These are phyloP conservation scores for Aspergillus fumigatus DNA, from an alignment of 2,329 filamentous ascomycete species.

Conservation along the genomic window DNA sequence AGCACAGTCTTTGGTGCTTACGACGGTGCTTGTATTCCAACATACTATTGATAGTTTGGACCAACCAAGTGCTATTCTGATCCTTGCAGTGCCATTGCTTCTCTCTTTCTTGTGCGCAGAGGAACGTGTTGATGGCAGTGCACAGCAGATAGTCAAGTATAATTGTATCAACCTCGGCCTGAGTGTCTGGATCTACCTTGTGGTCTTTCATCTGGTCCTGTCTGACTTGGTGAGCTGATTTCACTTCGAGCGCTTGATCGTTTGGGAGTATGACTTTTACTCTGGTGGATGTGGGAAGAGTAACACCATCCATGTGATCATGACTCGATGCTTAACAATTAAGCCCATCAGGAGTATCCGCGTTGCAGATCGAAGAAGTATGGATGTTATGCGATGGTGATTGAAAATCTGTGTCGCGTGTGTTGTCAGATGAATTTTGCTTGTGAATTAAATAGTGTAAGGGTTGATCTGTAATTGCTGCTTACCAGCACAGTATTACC, in stretches of 20 bases:
- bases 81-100: conserved; percentile 1
- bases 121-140: conserved; percentile 41
- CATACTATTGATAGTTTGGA: conserved; percentile 27
- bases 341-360: background rate
- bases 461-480: background rate
- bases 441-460: background rate
- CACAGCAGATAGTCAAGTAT: conserved; percentile 55
- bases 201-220: conserved; percentile 15
- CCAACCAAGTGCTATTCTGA: conserved; percentile 18
- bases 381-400: background rate
- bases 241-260: background rate
- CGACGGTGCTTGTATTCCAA: background rate
- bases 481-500: background rate
- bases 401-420: no score
- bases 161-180: conserved; percentile 49
- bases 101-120: conserved; percentile 28
- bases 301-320: background rate
- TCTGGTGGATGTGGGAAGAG: background rate
- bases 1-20: background rate
- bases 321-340: background rate
- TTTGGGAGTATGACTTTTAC: background rate
- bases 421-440: background rate
- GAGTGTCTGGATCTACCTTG: conserved; percentile 27
- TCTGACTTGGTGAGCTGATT: background rate
- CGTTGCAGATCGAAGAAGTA: background rate